Evolutionary conservation across 495 filamentous ascomycete species (phyloP).

Genomic region (Echria macrotheca): DNA sequence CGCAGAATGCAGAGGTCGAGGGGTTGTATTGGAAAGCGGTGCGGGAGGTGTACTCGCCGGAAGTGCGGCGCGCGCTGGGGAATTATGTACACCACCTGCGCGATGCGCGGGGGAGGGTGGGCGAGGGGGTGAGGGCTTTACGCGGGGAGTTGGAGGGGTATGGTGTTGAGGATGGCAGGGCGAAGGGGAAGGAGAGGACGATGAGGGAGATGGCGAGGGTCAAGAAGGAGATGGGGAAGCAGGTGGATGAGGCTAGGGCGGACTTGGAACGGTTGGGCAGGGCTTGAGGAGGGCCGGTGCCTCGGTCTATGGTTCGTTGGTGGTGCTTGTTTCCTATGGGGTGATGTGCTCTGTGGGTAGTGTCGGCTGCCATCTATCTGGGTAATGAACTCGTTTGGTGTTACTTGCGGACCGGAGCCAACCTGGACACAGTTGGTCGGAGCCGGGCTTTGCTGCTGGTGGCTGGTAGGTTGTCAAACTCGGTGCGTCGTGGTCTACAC

Average conservation of each 20-base stretch:
- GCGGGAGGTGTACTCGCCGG: constrained; percentile 50
- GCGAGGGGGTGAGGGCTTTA: constrained; percentile 39
- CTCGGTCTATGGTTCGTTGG: no score
- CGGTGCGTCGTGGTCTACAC: no score
- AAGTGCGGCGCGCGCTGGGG: constrained; percentile 50
- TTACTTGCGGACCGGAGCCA: no score
- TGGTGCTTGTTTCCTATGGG: no score
- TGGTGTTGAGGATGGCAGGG: constrained; percentile 37
- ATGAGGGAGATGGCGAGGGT: constrained; percentile 57
- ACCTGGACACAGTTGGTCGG: no score
- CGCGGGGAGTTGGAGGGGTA: constrained; percentile 50
- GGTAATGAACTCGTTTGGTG: no score
- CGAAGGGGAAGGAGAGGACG: constrained; percentile 36
- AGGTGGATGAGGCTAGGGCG: constrained; percentile 49
- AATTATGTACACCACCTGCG: constrained; percentile 51
- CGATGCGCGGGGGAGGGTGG: constrained; percentile 44
- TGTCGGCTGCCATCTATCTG: no score
- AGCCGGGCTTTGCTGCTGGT: no score
- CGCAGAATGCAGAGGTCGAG: constrained; percentile 35
- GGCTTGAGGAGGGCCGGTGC: no score
- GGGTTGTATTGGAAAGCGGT: constrained; percentile 24
- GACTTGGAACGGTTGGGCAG: constrained; percentile 51
- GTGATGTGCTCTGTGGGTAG: no score
- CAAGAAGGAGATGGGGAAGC: constrained; percentile 49
- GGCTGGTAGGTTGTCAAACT: no score